A percentile compares a stretch with the other conserved stretches of the same genome.
Conservation (phyloP, 192 early-diverging fungal genomes). For the Coemansia sp. region DNA sequence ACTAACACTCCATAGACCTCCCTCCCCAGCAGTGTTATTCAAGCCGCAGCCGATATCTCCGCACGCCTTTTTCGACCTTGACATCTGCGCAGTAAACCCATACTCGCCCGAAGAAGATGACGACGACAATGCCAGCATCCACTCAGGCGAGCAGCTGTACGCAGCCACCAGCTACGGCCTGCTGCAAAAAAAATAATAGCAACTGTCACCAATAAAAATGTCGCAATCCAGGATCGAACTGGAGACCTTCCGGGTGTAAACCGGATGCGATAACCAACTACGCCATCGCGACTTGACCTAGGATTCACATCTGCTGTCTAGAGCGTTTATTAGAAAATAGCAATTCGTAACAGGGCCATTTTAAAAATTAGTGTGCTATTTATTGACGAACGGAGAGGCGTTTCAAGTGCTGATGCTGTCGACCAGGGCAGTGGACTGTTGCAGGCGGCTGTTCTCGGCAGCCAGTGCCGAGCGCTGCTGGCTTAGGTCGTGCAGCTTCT, state of each 20-base stretch:
- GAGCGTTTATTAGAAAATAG: background rate
- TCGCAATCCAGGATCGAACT: conserved; percentile 23
- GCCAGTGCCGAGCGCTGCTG: conserved; percentile 17
- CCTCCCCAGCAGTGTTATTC: conserved; percentile 1
- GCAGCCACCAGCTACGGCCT: too few relatives aligned
- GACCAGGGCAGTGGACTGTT: conserved; percentile 16
- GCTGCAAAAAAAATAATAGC: too few relatives aligned
- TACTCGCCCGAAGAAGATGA: background rate
- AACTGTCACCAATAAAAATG: conserved; percentile 1
- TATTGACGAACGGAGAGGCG: background rate
- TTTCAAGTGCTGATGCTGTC: conserved; percentile 1
- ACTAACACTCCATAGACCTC: background rate
- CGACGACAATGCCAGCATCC: conserved; percentile 24
- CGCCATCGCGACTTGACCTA: conserved; percentile 8
- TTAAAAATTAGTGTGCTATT: background rate
- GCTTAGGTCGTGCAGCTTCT: conserved; percentile 10
- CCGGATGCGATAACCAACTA: conserved; percentile 25
- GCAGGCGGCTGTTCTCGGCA: conserved; percentile 17
- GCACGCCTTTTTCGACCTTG: conserved; percentile 26
- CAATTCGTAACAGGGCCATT: background rate
- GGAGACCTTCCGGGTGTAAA: conserved; percentile 22
- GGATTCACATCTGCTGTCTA: background rate
- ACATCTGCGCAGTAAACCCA: background rate
- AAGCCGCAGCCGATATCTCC: conserved; percentile 36
- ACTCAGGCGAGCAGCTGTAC: conserved; percentile 12